phyloP scores from a whole-genome alignment of 2,329 filamentous ascomycete genomes.

The Albophoma yamanashiensis region DNA sequence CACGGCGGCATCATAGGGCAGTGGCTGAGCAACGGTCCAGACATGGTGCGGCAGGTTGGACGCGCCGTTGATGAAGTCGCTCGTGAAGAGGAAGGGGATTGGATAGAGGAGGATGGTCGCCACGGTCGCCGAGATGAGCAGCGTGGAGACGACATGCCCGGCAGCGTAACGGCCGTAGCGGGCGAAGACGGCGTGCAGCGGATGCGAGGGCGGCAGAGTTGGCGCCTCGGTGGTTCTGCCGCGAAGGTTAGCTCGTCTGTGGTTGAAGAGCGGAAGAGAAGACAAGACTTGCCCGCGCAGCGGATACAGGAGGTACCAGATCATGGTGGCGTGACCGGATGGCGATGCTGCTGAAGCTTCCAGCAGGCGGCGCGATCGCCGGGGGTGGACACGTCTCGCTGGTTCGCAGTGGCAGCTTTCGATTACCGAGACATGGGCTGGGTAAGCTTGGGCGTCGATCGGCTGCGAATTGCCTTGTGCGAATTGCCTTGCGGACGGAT shows the following conservation, averaged over 20 bases:
- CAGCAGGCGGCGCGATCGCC: not conserved
- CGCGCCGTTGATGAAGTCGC: slow-evolving; percentile 59
- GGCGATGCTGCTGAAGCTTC: not conserved
- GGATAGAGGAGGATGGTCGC: slow-evolving; percentile 64
- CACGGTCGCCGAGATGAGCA: slow-evolving; percentile 62
- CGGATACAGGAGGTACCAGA: slow-evolving; percentile 70
- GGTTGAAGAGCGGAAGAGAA: too few relatives aligned
- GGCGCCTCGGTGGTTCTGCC: slow-evolving; percentile 64
- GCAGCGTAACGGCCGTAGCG: slow-evolving; percentile 62
- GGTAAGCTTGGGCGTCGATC: not conserved
- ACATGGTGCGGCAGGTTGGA: slow-evolving; percentile 68
- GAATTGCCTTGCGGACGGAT: not conserved
- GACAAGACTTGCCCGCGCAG: slow-evolving; percentile 55
- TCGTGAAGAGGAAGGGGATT: slow-evolving; percentile 63
- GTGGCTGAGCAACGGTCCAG: slow-evolving; percentile 64
- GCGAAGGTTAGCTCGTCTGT: not conserved
- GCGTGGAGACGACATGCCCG: slow-evolving; percentile 62
- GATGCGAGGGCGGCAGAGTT: slow-evolving; percentile 51
- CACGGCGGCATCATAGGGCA: slow-evolving; percentile 38
- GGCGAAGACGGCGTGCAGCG: slow-evolving; percentile 52
- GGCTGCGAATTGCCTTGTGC: not conserved
- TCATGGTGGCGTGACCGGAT: slow-evolving; percentile 32
- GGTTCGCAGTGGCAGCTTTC: not conserved
- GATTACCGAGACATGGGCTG: not conserved
- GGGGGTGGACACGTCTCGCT: not conserved